phyloP scores from a whole-genome alignment of 441 rosid genomes.

The Adansonia rubrostipa region DNA sequence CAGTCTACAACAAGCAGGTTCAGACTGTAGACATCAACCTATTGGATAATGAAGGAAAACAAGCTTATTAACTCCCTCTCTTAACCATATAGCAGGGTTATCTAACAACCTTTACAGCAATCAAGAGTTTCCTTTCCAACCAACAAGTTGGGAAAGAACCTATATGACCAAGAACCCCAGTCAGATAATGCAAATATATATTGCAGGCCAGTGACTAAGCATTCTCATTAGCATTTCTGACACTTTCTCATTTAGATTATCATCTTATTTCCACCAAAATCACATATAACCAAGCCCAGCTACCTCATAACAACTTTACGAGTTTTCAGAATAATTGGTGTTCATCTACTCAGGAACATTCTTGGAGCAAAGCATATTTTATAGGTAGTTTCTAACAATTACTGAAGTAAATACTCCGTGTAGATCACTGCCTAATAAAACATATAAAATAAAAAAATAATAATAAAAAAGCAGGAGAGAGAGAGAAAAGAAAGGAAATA shows the following conservation, averaged over 20 bases:
- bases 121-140: neutral
- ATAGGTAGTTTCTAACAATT: neutral
- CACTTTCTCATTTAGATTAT: constrained; percentile 2
- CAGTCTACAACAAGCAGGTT: neutral
- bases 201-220: neutral
- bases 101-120: neutral
- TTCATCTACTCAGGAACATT: neutral
- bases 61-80: constrained; percentile 3
- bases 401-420: neutral
- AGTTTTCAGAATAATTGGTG: neutral
- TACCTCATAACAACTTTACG: neutral
- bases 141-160: neutral
- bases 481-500: constrained; percentile 8
- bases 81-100: neutral
- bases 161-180: neutral
- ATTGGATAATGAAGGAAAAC: neutral
- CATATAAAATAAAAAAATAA: neutral
- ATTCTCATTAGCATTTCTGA: constrained; percentile 13
- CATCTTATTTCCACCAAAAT: constrained; percentile 12
- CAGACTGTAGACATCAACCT: neutral
- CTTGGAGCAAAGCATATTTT: constrained; percentile 4
- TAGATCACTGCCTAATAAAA: neutral
- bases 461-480: neutral
- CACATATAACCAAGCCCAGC: neutral
- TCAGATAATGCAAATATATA: neutral